Percentiles rank a stretch among this genome's conserved stretches.
Evolutionary conservation across 441 rosid genomes (phyloP).

Genomic region (Populus hybrid): DNA sequence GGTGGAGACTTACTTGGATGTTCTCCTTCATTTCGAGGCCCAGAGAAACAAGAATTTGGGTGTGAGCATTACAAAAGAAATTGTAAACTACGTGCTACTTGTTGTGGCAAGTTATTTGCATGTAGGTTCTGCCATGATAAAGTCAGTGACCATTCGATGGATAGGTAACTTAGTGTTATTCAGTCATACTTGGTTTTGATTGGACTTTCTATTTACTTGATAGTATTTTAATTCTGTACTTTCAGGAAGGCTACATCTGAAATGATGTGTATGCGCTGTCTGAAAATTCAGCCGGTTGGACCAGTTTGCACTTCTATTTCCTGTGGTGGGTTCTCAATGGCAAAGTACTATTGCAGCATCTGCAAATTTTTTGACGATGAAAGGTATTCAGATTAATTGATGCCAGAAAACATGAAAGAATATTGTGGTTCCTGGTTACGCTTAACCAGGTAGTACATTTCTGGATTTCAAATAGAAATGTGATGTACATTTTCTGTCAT

Average conservation of each 20-base stretch:
- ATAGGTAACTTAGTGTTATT: slow-evolving; percentile 51
- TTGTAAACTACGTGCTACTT: slow-evolving; percentile 87
- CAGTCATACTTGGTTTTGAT: slow-evolving; percentile 11
- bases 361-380: slow-evolving; percentile 97
- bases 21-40: slow-evolving; percentile 73
- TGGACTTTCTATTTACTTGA: slow-evolving; percentile 20
- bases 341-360: slow-evolving; percentile 78
- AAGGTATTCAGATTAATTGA: slow-evolving; percentile 43
- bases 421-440: background rate
- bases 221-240: slow-evolving; percentile 10
- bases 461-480: background rate
- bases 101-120: slow-evolving; percentile 78
- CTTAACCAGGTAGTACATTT: background rate
- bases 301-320: slow-evolving; percentile 63
- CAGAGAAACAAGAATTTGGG: slow-evolving; percentile 61
- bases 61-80: slow-evolving; percentile 96
- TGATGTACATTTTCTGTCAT: background rate
- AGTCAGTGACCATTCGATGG: slow-evolving; percentile 91
- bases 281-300: slow-evolving; percentile 81
- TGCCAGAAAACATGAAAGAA: background rate
- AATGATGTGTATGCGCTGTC: slow-evolving; percentile 98
- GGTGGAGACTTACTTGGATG: slow-evolving; percentile 53
- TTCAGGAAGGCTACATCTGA: slow-evolving; percentile 87
- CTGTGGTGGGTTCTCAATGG: slow-evolving; percentile 79
- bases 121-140: slow-evolving; percentile 97